Evolutionary conservation across 2,329 filamentous ascomycete genomes (phyloP), one percentile per base, ranked within the genome.

Genomic region (Colletotrichum sp.): DNA sequence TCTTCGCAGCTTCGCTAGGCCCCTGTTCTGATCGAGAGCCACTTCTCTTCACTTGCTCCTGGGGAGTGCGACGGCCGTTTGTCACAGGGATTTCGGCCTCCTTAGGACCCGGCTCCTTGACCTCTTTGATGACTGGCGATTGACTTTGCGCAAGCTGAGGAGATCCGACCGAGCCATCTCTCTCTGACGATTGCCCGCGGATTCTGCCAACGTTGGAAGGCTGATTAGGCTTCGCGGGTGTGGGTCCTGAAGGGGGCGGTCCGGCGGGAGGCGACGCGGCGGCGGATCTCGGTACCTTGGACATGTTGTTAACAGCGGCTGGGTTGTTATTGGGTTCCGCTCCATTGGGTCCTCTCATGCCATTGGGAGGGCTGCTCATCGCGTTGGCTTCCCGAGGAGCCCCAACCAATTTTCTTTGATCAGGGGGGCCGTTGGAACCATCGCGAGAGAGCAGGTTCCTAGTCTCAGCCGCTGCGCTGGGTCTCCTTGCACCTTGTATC

Each of bases 11-110:
- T 16, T 83, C 81, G 13, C 77, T 76, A 43, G 80, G 83, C 12
- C 68, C 77, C 14, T 82, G 76, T 21, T 89, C 84, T 63, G 84
- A 79, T 77, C 83, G 85, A 60, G 85, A 83, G 43, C 80, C 82
- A 73, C 83, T 79, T 78, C 85, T 83, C 39, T 81, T 63, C 61
- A 81, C 78, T 74, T 92, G 90, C 6, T 92, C 90, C 6, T 90
- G 91, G 12, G 93, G 92, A 6, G 93, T 94, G 39, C 91, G 90
- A 68, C 90, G 89, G n/a, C 93, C 93, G 77, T 93, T 92, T 13
- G 88, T 84, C 4, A 84, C 83, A 7, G 90, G 87, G 36, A 85
- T 88, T 30, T 93, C 93, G 39, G 86, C 85, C 63, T 87, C 86
- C 70, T 81, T 85, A 63, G 83, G 78, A 9, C 30, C 48, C 32